Evolutionary conservation across 129 eudicot genomes (phyloP).

Genomic region (Dittrichia graveolens): DNA sequence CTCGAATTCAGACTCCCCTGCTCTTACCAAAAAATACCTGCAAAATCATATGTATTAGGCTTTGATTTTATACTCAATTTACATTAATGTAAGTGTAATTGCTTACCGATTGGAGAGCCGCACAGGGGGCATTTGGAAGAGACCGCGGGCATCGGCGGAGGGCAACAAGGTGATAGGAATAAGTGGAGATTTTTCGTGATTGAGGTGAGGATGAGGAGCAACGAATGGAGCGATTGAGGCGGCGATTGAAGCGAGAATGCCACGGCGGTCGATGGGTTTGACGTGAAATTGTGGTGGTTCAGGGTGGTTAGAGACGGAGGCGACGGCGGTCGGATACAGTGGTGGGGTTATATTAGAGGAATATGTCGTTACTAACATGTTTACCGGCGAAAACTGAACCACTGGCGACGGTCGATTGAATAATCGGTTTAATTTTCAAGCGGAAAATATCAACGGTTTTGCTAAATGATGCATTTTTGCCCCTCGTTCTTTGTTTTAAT

Average conservation of each 20-base stretch:
- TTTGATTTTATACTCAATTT: neutral
- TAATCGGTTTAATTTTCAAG: constrained; percentile 1
- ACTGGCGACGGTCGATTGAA: constrained; percentile 25
- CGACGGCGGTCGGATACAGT: constrained; percentile 26
- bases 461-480: constrained; percentile 2
- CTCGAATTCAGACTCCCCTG: constrained; percentile 93
- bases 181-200: neutral
- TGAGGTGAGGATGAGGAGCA: constrained; percentile 31
- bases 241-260: constrained; percentile 58
- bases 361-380: constrained; percentile 34
- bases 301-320: constrained; percentile 33
- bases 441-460: constrained; percentile 37
- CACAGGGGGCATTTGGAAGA: constrained; percentile 97
- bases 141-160: constrained; percentile 72
- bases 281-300: constrained; percentile 24
- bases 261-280: constrained; percentile 57
- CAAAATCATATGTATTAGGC: neutral
- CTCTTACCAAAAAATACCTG: constrained; percentile 94
- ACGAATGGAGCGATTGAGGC: constrained; percentile 53
- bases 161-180: constrained; percentile 25
- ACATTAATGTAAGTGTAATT: neutral
- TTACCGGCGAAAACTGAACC: constrained; percentile 26
- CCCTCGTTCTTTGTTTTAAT: constrained; percentile 5
- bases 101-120: constrained; percentile 78
- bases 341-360: constrained; percentile 40